These are phyloP conservation scores for Tritrichomonas musculus DNA, from an alignment of 208 protist species.

Conservation along the genomic window DNA sequence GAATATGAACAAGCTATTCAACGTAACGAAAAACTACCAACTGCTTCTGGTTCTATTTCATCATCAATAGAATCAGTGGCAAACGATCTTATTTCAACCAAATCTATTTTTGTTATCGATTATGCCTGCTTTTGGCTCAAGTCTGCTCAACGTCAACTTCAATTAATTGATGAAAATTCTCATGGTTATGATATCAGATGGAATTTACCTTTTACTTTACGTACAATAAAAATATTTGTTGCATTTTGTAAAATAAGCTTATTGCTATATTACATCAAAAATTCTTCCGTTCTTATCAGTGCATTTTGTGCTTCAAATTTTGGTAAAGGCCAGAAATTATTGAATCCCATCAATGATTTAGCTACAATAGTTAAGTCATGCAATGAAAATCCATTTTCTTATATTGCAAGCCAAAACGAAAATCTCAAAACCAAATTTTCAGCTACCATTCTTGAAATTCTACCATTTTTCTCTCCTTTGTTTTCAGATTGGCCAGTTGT, in stretches of 20 bases:
- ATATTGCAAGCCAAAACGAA: not conserved
- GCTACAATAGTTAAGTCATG: not conserved
- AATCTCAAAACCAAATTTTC: not conserved
- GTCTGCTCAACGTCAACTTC: not conserved
- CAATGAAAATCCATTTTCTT: not conserved
- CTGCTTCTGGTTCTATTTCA: not conserved
- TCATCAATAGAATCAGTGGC: not conserved
- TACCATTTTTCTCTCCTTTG: conserved; percentile 11
- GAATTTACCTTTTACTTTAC: not conserved
- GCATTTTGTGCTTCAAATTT: not conserved
- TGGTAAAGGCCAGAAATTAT: not conserved
- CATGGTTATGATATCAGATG: not conserved
- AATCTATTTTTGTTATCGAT: not conserved
- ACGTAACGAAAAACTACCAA: not conserved
- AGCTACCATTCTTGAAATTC: not conserved
- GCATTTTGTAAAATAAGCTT: not conserved
- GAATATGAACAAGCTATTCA: not conserved
- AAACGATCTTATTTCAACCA: not conserved
- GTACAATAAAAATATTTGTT: not conserved
- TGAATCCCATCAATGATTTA: not conserved
- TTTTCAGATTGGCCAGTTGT: conserved; percentile 2
- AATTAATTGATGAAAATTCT: not conserved
- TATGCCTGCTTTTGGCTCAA: not conserved
- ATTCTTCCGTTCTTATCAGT: not conserved
- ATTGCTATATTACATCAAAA: not conserved